These are phyloP conservation scores for Pleurotus pulmonarius DNA, from an alignment of 768 basidiomycete genomes.

Conservation along the genomic window DNA sequence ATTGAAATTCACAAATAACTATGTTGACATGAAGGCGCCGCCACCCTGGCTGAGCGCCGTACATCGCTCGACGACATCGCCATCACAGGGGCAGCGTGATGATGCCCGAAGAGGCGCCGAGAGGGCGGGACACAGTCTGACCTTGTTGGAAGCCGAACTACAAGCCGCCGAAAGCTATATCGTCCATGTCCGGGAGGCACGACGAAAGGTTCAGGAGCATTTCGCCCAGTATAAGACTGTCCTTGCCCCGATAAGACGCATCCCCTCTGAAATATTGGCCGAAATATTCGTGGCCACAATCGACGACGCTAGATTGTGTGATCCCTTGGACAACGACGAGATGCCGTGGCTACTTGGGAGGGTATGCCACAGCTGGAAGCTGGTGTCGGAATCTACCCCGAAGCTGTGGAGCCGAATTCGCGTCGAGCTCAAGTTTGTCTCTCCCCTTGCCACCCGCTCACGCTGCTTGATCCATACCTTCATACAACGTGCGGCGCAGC, in stretches of 20 bases:
- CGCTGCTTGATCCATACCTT: neutral
- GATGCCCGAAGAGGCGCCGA: neutral
- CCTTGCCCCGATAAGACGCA: conserved; percentile 3
- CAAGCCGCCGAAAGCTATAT: neutral
- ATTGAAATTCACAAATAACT: neutral
- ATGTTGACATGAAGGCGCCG: neutral
- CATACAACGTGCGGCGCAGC: neutral
- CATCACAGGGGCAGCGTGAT: neutral
- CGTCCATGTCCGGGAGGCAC: neutral
- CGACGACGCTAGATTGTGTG: neutral
- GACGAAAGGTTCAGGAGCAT: neutral
- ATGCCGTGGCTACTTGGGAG: conserved; percentile 1
- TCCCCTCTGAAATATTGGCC: neutral
- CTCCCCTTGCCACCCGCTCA: neutral
- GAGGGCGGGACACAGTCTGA: neutral
- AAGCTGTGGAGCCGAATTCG: conserved; percentile 1
- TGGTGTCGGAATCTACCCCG: neutral
- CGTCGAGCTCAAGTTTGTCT: neutral
- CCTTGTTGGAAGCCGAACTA: neutral
- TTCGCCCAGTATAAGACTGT: neutral
- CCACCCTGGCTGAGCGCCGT: neutral
- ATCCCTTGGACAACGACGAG: neutral
- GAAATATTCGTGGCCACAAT: conserved; percentile 3
- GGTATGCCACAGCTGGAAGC: conserved; percentile 2
- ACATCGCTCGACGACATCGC: neutral